Base-by-base conservation (phyloP, 2,329 filamentous ascomycete species). In the Alternaria sp. region DNA sequence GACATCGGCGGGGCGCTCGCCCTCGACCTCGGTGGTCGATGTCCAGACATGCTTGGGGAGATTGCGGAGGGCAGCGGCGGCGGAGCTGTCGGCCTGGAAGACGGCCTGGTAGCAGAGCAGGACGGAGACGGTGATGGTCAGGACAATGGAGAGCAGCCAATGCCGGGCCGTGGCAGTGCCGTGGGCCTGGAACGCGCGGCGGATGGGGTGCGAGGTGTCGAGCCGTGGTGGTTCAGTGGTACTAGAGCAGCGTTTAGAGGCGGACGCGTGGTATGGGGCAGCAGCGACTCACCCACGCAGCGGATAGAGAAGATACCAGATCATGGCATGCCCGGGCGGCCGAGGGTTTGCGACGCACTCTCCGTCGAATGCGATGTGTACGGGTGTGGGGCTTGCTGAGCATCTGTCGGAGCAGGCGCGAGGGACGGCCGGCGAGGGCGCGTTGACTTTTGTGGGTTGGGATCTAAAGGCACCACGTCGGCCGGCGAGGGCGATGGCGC, bases 21-120 rank as follows among this genome's bases (percentile, higher is more conserved):
- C 86, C 36, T 86, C 81, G 57, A 91, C 82, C 26, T 89, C 87
- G 63, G 88, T 87, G 6, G 90, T 90, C 40, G 90, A 90, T 25
- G 91, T 93, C 92, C 92, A 95, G 69, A 92, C 91, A 86, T 94
- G 90, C 73, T 90, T 89, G 28, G 92, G 91, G 8, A 93, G 83
- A 65, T 89, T 91, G 56, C 89, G 90, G 52, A 90, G 90, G 23
- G 89, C 87, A 68, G 90, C 89, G 73, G 89, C 90, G 70, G 88
- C 88, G 68, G 91, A 90, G 77, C 91, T 89, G 73, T 87, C 89
- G 78, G 91, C 91, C 54, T 94, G 86, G 74, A 93, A 93, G 19
- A 91, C 86, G 57, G 92, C 89, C 8, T 91, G 91, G 73, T 93
- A 94, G 64, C 90, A 87, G 58, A 93, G 85, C 56, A 90, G 81